phyloP scores from a whole-genome alignment of 1,284 basidiomycete species.

The Limonomyces culmigenus region DNA sequence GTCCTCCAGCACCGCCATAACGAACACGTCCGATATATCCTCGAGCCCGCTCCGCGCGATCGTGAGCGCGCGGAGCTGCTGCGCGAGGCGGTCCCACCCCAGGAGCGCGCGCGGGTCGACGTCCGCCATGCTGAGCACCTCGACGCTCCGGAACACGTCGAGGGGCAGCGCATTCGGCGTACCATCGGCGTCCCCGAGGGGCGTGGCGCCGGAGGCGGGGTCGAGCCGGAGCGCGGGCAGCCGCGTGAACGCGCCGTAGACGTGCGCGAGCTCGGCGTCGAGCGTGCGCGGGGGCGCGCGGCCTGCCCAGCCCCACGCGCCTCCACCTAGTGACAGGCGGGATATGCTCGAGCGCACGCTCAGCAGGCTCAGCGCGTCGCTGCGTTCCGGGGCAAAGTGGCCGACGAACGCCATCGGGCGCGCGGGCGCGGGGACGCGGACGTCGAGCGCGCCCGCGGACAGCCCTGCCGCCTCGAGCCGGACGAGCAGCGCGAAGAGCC shows the following conservation, averaged over 20 bases:
- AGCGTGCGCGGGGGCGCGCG: constrained; percentile 35
- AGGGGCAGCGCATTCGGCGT: constrained; percentile 69
- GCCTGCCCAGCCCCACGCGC: constrained; percentile 44
- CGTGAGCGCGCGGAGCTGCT: constrained; percentile 56
- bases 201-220: constrained; percentile 41
- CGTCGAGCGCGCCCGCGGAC: constrained; percentile 67
- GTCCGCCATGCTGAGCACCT: constrained; percentile 56
- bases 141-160: constrained; percentile 71
- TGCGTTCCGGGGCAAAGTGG: constrained; percentile 25
- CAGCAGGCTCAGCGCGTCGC: constrained; percentile 56
- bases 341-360: constrained; percentile 72
- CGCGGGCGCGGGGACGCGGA: constrained; percentile 50
- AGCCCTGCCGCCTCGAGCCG: constrained; percentile 69
- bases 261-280: constrained; percentile 65
- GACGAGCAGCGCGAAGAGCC: constrained; percentile 78
- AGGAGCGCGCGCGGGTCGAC: constrained; percentile 73
- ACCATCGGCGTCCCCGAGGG: constrained; percentile 57
- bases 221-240: constrained; percentile 59
- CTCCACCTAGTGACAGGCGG: constrained; percentile 47
- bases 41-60: constrained; percentile 67
- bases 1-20: constrained; percentile 64
- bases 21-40: constrained; percentile 68
- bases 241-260: constrained; percentile 80
- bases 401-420: constrained; percentile 62
- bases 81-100: constrained; percentile 71